phyloP scores from a whole-genome alignment of 2,329 filamentous ascomycete species.

The Westerdykella sp. region DNA sequence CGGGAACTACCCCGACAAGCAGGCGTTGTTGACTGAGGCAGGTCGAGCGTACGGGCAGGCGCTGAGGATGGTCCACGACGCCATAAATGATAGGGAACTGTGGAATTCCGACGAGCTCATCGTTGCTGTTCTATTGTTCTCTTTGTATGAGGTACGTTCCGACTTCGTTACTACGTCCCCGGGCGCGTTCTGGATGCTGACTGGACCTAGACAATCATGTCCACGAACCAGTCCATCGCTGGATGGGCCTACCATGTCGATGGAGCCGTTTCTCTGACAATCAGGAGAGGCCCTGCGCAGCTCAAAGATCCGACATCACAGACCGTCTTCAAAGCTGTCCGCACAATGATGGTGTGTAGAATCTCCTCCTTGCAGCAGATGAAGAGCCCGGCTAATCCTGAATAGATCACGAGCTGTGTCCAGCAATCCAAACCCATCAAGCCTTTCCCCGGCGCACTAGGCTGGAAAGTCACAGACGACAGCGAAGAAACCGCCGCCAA shows the following conservation, averaged over 20 bases:
- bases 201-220: constrained; percentile 30
- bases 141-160: constrained; percentile 37
- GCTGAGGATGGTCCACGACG: constrained; percentile 31
- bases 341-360: constrained; percentile 36
- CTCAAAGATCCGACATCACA: constrained; percentile 34
- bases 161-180: constrained; percentile 11
- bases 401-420: constrained; percentile 36
- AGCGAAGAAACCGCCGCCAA: constrained; percentile 37
- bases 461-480: constrained; percentile 32
- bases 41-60: constrained; percentile 34
- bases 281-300: constrained; percentile 35
- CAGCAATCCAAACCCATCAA: constrained; percentile 37
- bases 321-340: constrained; percentile 37
- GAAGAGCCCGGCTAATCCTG: background rate
- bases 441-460: constrained; percentile 29
- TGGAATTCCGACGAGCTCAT: constrained; percentile 36
- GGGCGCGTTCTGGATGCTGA: constrained; percentile 12
- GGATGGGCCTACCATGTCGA: constrained; percentile 39
- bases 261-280: constrained; percentile 36
- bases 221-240: constrained; percentile 32
- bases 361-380: background rate
- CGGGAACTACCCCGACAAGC: constrained; percentile 35
- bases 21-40: constrained; percentile 30
- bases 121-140: constrained; percentile 37
- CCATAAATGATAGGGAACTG: constrained; percentile 30